A percentile compares a stretch with the other conserved stretches of the same genome.
Conservation (phyloP, 108 stramenopile genomes). For the Skeletonema tropicum region DNA sequence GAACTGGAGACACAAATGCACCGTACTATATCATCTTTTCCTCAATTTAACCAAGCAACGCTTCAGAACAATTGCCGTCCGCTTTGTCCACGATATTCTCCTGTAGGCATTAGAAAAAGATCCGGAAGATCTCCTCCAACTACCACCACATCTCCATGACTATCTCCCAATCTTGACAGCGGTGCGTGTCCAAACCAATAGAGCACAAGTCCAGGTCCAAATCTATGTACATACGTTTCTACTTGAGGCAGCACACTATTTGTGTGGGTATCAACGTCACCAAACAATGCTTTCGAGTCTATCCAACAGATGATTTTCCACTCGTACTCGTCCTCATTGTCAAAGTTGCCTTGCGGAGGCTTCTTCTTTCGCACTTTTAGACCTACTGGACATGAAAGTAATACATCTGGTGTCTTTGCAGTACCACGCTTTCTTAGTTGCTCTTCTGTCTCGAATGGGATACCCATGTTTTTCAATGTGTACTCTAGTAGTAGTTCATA, state of each 20-base stretch:
- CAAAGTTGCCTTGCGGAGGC: neutral
- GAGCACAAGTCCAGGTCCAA: constrained; percentile 80
- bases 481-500: constrained; percentile 76
- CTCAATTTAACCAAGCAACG: too few relatives aligned
- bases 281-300: constrained; percentile 84
- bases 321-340: constrained; percentile 49
- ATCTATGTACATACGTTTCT: constrained; percentile 82
- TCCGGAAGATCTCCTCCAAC: constrained; percentile 64
- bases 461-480: constrained; percentile 55
- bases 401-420: constrained; percentile 77
- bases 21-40: too few relatives aligned
- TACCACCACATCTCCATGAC: constrained; percentile 71
- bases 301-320: constrained; percentile 89
- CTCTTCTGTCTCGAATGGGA: constrained; percentile 86
- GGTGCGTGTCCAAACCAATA: constrained; percentile 94
- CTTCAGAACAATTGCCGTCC: constrained; percentile 8
- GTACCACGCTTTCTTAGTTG: constrained; percentile 72
- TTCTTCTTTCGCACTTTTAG: constrained; percentile 36
- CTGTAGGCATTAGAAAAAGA: constrained; percentile 71
- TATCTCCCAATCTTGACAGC: constrained; percentile 60
- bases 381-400: constrained; percentile 63
- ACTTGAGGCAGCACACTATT: constrained; percentile 79
- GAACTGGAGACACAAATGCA: too few relatives aligned
- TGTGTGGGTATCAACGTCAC: constrained; percentile 74
- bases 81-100: constrained; percentile 45